Evolutionary conservation across 1,139 yeast genomes (phyloP), one percentile per base, ranked within the genome.

Genomic region (Suhomyces coccinellae): DNA sequence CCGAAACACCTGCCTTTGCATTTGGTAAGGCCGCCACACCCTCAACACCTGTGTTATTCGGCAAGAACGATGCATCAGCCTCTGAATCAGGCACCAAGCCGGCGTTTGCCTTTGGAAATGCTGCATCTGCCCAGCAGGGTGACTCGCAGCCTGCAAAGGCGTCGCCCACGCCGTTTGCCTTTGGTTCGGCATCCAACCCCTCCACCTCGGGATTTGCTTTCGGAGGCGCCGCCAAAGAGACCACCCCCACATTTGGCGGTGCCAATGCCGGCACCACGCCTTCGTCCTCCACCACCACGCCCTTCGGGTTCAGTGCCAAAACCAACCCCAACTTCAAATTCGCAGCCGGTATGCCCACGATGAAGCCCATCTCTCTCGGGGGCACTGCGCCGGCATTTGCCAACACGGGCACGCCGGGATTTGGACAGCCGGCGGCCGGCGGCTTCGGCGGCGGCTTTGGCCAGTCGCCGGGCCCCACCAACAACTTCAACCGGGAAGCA

Each of bases 1-100:
- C 29, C 5, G 34, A 27, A 11, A 27, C 9, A 6, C 31, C 38
- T 5, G 38, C 41, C 6, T 53, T 55, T 40, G 40, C 55, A 2
- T 55, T 56, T 36, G 58, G 55, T 1, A 45, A 44, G n/a, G 28
- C 49, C n/a, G 40, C 49, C 24, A 36, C 40, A 13, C 36, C 52
- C 6, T 36, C 50, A 4, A 31, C 45, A 6, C 43, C 46, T 9
- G 36, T 30, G 12, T 34, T 45, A 17, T 46, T 48, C 17, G 48
- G 45, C 1, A 41, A 38, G 22, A 7, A 29, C 12, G 43, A 36
- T 12, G 9, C 34, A 15, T 30, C 24, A 6, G 26, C 34, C 7
- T 16, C 40, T 11, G 43, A 43, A 15, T 16, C 38, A 6, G 36
- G 33, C 2, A 27, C 40, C n/a, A 38, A 47, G 30, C 41, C 48